phyloP scores from a whole-genome alignment of 1,284 basidiomycete genomes.

The Papiliotrema flavescens region DNA sequence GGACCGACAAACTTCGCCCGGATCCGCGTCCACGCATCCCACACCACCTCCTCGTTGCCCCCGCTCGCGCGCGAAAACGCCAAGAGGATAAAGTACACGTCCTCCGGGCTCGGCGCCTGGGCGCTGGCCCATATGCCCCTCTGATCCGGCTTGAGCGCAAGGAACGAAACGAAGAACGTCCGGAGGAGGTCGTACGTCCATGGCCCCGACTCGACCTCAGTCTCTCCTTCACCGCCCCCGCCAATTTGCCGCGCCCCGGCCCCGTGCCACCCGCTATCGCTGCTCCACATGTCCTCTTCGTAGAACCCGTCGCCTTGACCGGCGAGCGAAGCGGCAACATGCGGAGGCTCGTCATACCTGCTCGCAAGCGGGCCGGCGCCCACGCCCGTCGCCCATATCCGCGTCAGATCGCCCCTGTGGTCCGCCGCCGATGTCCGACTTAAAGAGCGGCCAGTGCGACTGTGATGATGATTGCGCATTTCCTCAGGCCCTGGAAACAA shows the following conservation, averaged over 20 bases:
- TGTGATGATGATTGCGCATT: too few species aligned
- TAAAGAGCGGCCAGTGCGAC: neutral
- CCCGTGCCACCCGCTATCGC: neutral
- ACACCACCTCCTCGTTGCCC: constrained; percentile 26
- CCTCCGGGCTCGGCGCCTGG: constrained; percentile 28
- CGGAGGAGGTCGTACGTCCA: constrained; percentile 31
- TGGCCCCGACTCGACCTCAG: neutral
- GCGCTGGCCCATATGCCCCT: neutral
- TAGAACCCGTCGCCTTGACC: too few species aligned
- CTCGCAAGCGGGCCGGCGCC: neutral
- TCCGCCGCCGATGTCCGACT: neutral
- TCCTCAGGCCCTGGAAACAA: neutral
- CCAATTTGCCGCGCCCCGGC: neutral
- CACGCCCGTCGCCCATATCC: neutral
- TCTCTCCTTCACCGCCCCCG: neutral
- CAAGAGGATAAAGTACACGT: constrained; percentile 33
- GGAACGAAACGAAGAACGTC: constrained; percentile 31
- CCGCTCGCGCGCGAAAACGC: constrained; percentile 37
- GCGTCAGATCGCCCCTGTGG: neutral
- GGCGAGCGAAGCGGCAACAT: neutral
- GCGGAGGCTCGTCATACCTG: neutral
- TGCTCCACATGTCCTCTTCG: too few species aligned
- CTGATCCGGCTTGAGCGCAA: constrained; percentile 1
- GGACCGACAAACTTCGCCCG: constrained; percentile 36
- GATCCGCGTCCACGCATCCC: constrained; percentile 31